These are phyloP conservation scores for Gastrolobium bilobum DNA, from an alignment of 306 rosid genomes.

Conservation along the genomic window DNA sequence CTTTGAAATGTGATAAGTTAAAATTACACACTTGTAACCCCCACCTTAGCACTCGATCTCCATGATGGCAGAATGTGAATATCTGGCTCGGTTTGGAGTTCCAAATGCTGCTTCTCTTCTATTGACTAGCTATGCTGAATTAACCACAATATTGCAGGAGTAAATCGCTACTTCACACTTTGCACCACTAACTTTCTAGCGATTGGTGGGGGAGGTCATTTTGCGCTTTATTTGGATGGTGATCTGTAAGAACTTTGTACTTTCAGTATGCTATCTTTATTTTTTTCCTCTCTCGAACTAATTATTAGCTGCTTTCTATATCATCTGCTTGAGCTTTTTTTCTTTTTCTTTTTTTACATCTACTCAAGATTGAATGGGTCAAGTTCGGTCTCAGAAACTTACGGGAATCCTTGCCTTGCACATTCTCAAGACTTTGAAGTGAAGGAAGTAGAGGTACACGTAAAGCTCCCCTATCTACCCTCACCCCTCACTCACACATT, in stretches of 20 bases:
- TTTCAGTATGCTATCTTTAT: background rate
- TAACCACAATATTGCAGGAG: slow-evolving; percentile 65
- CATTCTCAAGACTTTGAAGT: slow-evolving; percentile 83
- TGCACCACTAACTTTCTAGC: slow-evolving; percentile 82
- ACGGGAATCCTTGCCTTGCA: slow-evolving; percentile 92
- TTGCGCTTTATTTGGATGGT: slow-evolving; percentile 87
- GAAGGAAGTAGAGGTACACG: slow-evolving; percentile 88
- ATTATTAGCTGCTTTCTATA: slow-evolving; percentile 34
- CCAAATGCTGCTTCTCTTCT: slow-evolving; percentile 32
- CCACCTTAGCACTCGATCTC: slow-evolving; percentile 17
- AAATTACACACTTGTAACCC: background rate
- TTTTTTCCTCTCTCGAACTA: background rate
- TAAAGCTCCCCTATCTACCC: slow-evolving; percentile 5
- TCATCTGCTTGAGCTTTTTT: slow-evolving; percentile 17
- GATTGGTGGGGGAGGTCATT: slow-evolving; percentile 90
- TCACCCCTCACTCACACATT: background rate
- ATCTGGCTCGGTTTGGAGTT: slow-evolving; percentile 37
- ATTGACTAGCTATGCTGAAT: slow-evolving; percentile 33
- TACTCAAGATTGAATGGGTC: slow-evolving; percentile 82
- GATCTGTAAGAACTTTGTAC: slow-evolving; percentile 77
- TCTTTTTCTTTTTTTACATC: background rate
- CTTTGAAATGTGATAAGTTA: slow-evolving; percentile 34
- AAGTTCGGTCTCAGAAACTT: slow-evolving; percentile 88
- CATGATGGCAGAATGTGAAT: slow-evolving; percentile 16
- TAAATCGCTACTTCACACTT: slow-evolving; percentile 88